Evolutionary conservation across 1,284 basidiomycete species (phyloP), one percentile per base, ranked within the genome.

Genomic region (Porodaedalea pini): DNA sequence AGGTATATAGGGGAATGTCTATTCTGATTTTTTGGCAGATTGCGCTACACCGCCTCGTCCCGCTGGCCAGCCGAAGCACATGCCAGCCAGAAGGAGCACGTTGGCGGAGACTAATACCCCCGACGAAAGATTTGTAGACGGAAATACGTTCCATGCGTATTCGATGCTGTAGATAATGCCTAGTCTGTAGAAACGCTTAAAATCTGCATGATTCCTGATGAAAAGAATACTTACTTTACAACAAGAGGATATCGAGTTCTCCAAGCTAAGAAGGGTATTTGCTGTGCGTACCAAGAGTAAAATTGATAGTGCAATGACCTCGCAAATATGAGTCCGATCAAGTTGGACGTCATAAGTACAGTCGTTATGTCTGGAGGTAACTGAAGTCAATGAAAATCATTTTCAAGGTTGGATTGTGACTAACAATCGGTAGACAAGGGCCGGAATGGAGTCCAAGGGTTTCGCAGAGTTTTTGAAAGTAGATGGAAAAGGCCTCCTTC

Each of bases 231-330:
- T 66, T 65, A 92, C 92, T 83, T 88, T 19, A 88, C 5, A 23
- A 73, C 34, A 15, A 80, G 45, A 21, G 85, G 86, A 68, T 83
- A 90, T 54, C 71, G 77, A 3, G 90, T 88, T 65, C 83, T 81
- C 82, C 86, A 94, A 4, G 83, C 74, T 25, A 99, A 73, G 65
- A 96, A 85, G 0, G 94, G 93, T n/a, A 97, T 70, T 65, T 96
- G 92, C 62, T 94, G 89, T 10, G 90, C 93, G 70, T 98, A 98
- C 97, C 96, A 99, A 3, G 90, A 88, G 71, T 98, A 98, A 73
- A 99, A 99, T 66, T 99, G 96, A 70, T 98, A 99, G 70, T 99
- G 96, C 54, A 99, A 74, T 13, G 94, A 97, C n/a, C 97, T 84
- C 13, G 97, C 92, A 69, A 91, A 98, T 3, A 91, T 65, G 32